Percentiles rank a stretch among this genome's conserved stretches.
These are phyloP conservation scores for Nannizzia gypsea DNA, from an alignment of 2,329 filamentous ascomycete genomes.

Conservation along the genomic window DNA sequence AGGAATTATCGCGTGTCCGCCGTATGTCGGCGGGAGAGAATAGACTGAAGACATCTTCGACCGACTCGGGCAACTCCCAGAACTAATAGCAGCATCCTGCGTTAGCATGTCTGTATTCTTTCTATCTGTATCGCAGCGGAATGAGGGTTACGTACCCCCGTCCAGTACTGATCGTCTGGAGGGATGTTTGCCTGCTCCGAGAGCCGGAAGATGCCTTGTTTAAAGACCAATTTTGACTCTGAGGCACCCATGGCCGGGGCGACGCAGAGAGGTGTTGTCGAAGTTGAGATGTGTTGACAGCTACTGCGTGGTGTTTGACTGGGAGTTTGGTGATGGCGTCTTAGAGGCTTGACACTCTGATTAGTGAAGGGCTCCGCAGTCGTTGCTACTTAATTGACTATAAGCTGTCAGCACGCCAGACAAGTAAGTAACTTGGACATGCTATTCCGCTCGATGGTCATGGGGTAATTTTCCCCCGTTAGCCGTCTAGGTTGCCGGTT, in stretches of 20 bases:
- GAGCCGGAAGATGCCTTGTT: constrained; percentile 91
- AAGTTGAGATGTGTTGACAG: neutral
- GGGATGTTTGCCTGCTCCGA: constrained; percentile 84
- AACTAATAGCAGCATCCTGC: constrained; percentile 46
- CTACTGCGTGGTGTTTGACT: neutral
- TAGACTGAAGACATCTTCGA: constrained; percentile 92
- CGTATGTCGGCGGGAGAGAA: constrained; percentile 84
- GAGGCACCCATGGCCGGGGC: constrained; percentile 75
- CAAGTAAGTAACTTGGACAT: too few species aligned
- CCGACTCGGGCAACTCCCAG: constrained; percentile 91
- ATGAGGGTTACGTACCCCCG: constrained; percentile 51
- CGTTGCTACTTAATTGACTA: too few species aligned
- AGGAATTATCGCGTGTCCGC: constrained; percentile 68
- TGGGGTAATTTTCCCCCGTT: too few species aligned
- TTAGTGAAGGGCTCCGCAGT: neutral
- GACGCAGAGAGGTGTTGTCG: neutral
- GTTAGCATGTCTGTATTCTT: neutral
- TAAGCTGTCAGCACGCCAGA: too few species aligned
- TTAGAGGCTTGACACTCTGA: neutral
- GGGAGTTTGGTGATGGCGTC: neutral
- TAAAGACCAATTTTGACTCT: constrained; percentile 97
- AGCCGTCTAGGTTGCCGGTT: neutral
- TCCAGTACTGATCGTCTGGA: constrained; percentile 85
- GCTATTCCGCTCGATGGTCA: too few species aligned
- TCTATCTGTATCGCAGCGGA: neutral